Conservation (phyloP, 129 eudicot genomes). For the Rutidosis leptorrhynchoides region DNA sequence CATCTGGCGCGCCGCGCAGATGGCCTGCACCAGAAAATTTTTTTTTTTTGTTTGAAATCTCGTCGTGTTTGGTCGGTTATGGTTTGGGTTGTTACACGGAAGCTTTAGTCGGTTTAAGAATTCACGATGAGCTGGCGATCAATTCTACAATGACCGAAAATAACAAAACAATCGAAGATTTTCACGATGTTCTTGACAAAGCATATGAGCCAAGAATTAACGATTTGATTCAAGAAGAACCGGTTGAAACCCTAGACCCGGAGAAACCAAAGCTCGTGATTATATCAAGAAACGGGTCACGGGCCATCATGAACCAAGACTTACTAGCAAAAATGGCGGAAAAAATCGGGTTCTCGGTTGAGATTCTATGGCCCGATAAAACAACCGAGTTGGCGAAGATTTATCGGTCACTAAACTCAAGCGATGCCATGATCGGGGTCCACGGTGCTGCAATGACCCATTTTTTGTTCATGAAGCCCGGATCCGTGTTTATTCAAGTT, state of each 20-base stretch:
- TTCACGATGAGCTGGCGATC: slow-evolving; percentile 82
- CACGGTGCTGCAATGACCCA: slow-evolving; percentile 99
- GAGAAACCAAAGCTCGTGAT: slow-evolving; percentile 67
- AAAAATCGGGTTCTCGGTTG: slow-evolving; percentile 65
- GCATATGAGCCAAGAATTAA: slow-evolving; percentile 73
- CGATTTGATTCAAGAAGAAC: slow-evolving; percentile 54
- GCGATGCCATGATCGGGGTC: slow-evolving; percentile 88
- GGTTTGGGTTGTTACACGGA: slow-evolving; percentile 90
- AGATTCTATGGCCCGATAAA: slow-evolving; percentile 53
- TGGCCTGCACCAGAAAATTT: too few species aligned
- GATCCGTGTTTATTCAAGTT: slow-evolving; percentile 80
- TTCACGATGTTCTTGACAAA: slow-evolving; percentile 59
- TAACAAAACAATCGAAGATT: slow-evolving; percentile 52
- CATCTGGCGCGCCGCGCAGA: too few species aligned
- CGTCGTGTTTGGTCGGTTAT: too few species aligned
- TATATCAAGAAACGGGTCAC: slow-evolving; percentile 70
- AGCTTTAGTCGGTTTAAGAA: slow-evolving; percentile 77
- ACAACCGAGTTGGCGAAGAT: slow-evolving; percentile 78
- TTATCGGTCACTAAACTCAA: slow-evolving; percentile 67
- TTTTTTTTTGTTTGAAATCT: too few species aligned
- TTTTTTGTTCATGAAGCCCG: slow-evolving; percentile 78
- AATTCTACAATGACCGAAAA: slow-evolving; percentile 48
- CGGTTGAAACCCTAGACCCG: slow-evolving; percentile 27
- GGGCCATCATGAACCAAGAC: slow-evolving; percentile 76
- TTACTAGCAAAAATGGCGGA: slow-evolving; percentile 57